Evolutionary conservation across 257 asterid genomes (phyloP).

Genomic region (Perilla frutescens): DNA sequence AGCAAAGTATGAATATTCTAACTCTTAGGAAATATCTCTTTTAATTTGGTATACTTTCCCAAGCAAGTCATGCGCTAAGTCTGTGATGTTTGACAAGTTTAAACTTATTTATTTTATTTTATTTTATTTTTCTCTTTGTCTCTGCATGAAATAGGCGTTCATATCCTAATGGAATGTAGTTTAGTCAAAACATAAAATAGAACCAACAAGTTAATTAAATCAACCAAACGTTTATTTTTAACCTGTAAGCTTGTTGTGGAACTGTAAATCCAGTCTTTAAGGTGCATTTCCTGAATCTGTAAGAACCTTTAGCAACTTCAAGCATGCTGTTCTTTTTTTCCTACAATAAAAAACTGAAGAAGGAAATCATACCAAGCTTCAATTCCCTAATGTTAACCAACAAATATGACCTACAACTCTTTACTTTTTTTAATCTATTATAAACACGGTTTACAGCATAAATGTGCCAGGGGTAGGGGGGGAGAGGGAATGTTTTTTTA

Average conservation of each 20-base stretch:
- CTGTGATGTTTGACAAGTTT: conserved; percentile 18
- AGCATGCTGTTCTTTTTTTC: not conserved
- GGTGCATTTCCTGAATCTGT: conserved; percentile 1
- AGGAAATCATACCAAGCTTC: conserved; percentile 1
- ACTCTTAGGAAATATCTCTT: conserved; percentile 11
- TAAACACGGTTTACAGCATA: conserved; percentile 22
- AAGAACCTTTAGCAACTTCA: conserved; percentile 1
- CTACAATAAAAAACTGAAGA: not conserved
- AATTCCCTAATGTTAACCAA: not conserved
- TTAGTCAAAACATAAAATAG: conserved; percentile 23
- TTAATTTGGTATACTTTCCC: conserved; percentile 16
- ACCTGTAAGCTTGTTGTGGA: conserved; percentile 25
- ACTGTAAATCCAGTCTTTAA: conserved; percentile 5
- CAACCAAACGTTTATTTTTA: conserved; percentile 18
- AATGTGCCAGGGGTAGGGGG: conserved; percentile 1
- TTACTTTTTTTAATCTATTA: conserved; percentile 11
- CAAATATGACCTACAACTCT: conserved; percentile 1
- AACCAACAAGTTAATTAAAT: conserved; percentile 16
- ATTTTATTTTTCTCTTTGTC: not conserved
- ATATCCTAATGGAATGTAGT: conserved; percentile 17
- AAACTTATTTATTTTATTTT: not conserved
- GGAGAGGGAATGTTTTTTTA: not conserved
- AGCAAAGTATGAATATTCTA: conserved; percentile 61
- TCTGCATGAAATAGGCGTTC: conserved; percentile 16
- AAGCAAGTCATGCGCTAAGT: conserved; percentile 14